These are phyloP conservation scores for Fraxinus greggii DNA, from an alignment of 305 asterid species.

Conservation along the genomic window DNA sequence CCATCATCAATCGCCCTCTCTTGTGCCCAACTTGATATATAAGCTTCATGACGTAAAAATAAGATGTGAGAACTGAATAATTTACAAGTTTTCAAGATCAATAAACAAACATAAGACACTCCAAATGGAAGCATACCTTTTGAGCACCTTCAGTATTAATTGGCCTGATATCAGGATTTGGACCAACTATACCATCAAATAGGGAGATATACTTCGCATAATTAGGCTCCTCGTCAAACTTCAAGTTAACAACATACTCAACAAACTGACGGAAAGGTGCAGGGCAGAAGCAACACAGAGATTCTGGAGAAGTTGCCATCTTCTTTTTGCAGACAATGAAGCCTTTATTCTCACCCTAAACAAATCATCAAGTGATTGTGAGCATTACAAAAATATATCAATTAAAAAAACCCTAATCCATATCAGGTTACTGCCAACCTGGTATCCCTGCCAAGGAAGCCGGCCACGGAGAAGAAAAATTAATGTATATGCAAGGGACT, in stretches of 20 bases:
- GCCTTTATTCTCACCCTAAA: conserved; percentile 66
- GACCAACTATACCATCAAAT: conserved; percentile 62
- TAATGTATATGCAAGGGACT: conserved; percentile 74
- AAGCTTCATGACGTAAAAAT: conserved; percentile 35
- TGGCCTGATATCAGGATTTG: conserved; percentile 65
- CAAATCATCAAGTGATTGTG: conserved; percentile 9
- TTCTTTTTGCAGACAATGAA: conserved; percentile 71
- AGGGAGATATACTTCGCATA: conserved; percentile 58
- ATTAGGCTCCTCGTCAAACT: conserved; percentile 72
- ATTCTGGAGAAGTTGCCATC: conserved; percentile 64
- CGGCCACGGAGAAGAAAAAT: conserved; percentile 69
- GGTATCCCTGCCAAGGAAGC: conserved; percentile 76
- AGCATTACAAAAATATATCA: conserved; percentile 16
- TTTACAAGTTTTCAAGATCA: conserved; percentile 18
- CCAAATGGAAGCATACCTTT: conserved; percentile 41
- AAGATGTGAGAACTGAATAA: background rate
- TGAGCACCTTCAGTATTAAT: conserved; percentile 70
- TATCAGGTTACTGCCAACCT: conserved; percentile 34
- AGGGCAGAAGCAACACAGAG: conserved; percentile 60
- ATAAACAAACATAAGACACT: conserved; percentile 8
- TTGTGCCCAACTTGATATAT: conserved; percentile 61
- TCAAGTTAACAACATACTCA: conserved; percentile 52
- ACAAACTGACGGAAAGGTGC: conserved; percentile 62
- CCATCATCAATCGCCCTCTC: conserved; percentile 49
- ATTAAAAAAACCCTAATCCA: background rate